phyloP scores from a whole-genome alignment of 495 filamentous ascomycete genomes.

The Aspergillus ellipticus region DNA sequence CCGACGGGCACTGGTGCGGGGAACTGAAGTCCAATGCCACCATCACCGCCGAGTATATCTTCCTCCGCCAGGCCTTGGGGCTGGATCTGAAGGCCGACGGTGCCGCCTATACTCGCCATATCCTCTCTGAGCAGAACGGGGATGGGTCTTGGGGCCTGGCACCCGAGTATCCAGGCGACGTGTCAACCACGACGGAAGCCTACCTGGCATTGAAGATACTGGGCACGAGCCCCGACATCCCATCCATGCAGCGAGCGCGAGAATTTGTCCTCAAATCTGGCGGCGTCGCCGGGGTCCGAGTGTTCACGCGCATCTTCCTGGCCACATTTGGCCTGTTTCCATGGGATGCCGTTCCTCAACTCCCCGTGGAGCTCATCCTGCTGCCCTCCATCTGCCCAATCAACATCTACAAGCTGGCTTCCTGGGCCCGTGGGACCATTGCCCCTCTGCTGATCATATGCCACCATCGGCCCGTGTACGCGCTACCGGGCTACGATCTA shows the following conservation, averaged over 20 bases:
- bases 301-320: constrained; percentile 35
- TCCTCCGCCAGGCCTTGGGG: constrained; percentile 26
- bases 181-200: constrained; percentile 34
- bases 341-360: constrained; percentile 36
- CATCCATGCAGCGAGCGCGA: constrained; percentile 26
- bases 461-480: constrained; percentile 34
- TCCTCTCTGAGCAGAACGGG: constrained; percentile 26
- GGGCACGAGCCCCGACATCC: constrained; percentile 12
- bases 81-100: constrained; percentile 16
- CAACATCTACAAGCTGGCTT: constrained; percentile 34
- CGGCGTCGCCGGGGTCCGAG: constrained; percentile 34
- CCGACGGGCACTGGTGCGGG: constrained; percentile 39
- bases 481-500: constrained; percentile 34
- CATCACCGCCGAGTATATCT: constrained; percentile 37
- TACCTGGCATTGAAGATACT: constrained; percentile 43
- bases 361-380: constrained; percentile 40
- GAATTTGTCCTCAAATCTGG: constrained; percentile 28
- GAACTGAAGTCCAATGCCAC: constrained; percentile 32
- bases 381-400: constrained; percentile 26
- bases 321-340: constrained; percentile 43
- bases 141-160: constrained; percentile 43
- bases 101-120: constrained; percentile 7
- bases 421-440: constrained; percentile 36
- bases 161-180: constrained; percentile 30
- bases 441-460: constrained; percentile 34